Conservation (phyloP, 2,329 filamentous ascomycete species). For the Colletotrichum sp. region DNA sequence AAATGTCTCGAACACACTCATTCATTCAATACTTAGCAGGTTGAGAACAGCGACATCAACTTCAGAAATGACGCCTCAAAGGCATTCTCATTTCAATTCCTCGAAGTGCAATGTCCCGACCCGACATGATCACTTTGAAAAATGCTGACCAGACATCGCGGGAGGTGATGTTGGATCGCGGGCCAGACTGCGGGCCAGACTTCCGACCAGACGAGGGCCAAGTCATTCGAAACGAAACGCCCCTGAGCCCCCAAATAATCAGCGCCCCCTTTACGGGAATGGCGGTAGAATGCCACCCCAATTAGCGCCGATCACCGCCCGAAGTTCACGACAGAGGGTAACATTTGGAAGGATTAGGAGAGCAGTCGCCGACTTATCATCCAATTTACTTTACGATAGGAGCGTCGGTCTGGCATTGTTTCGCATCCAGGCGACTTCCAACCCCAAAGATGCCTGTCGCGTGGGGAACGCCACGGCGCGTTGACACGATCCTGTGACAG, state of each 20-base stretch:
- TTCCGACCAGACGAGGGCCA: background rate
- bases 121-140: background rate
- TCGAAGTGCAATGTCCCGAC: background rate
- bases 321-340: background rate
- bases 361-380: background rate
- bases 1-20: background rate
- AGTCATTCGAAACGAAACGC: background rate
- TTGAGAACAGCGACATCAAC: background rate
- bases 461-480: background rate
- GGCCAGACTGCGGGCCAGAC: background rate
- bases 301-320: background rate
- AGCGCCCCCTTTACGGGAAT: background rate
- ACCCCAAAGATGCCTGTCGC: background rate
- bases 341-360: background rate
- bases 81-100: background rate
- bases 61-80: background rate
- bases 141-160: too few species aligned
- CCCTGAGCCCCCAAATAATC: background rate
- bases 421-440: background rate
- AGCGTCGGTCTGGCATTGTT: background rate
- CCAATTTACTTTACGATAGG: background rate
- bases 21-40: background rate
- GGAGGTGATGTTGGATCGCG: background rate
- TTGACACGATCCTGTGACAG: slow-evolving; percentile 19
- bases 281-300: background rate